Percentiles rank a stretch among this genome's conserved stretches.
phyloP scores from a whole-genome alignment of 2,329 filamentous ascomycete species.

The Ophiosphaerella korrae region DNA sequence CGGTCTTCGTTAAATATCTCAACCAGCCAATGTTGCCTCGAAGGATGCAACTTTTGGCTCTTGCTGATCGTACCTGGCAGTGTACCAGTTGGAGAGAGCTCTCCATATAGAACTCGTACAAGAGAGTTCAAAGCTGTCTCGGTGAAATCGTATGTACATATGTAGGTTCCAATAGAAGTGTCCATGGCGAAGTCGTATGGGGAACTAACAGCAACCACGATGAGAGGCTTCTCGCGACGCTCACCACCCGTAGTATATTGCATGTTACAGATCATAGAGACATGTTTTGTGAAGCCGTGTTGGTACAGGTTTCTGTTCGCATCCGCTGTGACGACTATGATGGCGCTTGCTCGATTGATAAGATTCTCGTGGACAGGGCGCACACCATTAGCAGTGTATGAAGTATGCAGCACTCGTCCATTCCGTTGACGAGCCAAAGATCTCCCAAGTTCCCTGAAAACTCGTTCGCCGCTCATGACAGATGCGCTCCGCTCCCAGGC shows the following conservation, averaged over 20 bases:
- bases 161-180: conserved; percentile 84
- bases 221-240: conserved; percentile 76
- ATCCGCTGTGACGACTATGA: conserved; percentile 91
- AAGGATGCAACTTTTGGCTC: conserved; percentile 84
- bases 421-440: conserved; percentile 85
- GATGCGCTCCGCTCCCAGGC: conserved; percentile 63
- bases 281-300: conserved; percentile 92
- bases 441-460: conserved; percentile 87
- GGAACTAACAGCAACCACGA: conserved; percentile 91
- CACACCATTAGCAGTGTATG: conserved; percentile 92
- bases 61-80: conserved; percentile 78
- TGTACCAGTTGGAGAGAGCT: conserved; percentile 62
- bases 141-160: conserved; percentile 96
- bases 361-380: conserved; percentile 91
- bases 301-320: conserved; percentile 94
- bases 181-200: conserved; percentile 98
- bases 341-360: conserved; percentile 83
- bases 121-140: conserved; percentile 86
- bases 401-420: conserved; percentile 88
- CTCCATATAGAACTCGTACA: conserved; percentile 82
- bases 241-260: conserved; percentile 72
- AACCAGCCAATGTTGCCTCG: conserved; percentile 93
- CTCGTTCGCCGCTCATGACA: conserved; percentile 88
- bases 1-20: conserved; percentile 83
- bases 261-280: conserved; percentile 93